Evolutionary conservation across 2,329 filamentous ascomycete genomes (phyloP), one percentile per base, ranked within the genome.

Genomic region (Ambrosiella beaveri): DNA sequence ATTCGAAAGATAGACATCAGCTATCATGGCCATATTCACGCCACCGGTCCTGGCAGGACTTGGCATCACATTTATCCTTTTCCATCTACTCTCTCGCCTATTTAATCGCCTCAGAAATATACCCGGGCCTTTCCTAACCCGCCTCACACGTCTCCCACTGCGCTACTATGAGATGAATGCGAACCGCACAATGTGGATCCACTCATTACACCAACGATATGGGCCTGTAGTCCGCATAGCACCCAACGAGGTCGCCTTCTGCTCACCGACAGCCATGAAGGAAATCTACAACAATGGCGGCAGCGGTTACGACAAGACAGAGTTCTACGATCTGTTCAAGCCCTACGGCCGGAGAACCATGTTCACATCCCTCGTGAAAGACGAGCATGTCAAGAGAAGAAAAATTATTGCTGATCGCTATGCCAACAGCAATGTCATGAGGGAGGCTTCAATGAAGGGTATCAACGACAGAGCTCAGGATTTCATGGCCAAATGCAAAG

Each of bases 391-490:
- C 37, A 77, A 75, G 62, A 75, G 80, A 60, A 84, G 81, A 65
- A 74, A 81, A 36, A 70, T 82, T 53, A 71, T 86, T 50, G 82
- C 82, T 1, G 80, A 85, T 64, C 74, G 81, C 37, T 86, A 86
- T 65, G 79, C 82, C 37, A 86, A 85, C 67, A 80, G 77, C 57
- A 86, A 84, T 64, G 71, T 86, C 54, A 74, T 84, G 69, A 76
- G 75, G 37, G 66, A 74, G 3, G 70, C 70, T 1, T 75, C 80
- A 1, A 66, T 85, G 36, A 67, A 71, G 3, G 81, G 79, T 1
- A 80, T 86, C 54, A 69, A 75, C 57, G 74, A 80, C 62, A 72
- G 80, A 5, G 79, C 81, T 0, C 68, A 65, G 40, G 72, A 72
- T 36, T 84, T 86, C 62, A 66, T 81, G 5, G 69, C 73, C 15